Percentiles rank a stretch among this genome's conserved stretches.
phyloP scores from a whole-genome alignment of 805 yeast genomes.

The Allodekkera sacchari region DNA sequence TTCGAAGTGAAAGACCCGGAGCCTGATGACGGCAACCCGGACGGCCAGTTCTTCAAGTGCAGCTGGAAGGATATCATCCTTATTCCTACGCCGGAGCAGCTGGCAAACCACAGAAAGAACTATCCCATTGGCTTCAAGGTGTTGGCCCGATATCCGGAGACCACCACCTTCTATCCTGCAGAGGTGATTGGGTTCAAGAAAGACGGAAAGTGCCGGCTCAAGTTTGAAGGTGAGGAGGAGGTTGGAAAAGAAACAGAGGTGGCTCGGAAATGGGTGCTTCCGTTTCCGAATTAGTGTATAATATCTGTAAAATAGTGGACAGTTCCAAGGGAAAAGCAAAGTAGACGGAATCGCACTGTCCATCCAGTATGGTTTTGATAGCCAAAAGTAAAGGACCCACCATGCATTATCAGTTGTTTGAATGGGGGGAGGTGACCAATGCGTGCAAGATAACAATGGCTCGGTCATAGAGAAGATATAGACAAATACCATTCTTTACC shows the following conservation, averaged over 20 bases:
- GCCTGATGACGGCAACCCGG: conserved; percentile 87
- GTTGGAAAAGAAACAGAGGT: conserved; percentile 94
- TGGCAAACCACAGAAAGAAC: conserved; percentile 27
- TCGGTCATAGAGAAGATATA: no score
- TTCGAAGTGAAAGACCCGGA: conserved; percentile 97
- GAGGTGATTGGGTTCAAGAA: conserved; percentile 72
- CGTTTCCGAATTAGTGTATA: conserved; percentile 50
- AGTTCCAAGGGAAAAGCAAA: no score
- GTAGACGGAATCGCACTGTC: no score
- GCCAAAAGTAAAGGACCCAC: no score
- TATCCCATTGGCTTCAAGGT: conserved; percentile 77
- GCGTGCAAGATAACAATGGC: no score
- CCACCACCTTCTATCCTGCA: conserved; percentile 95
- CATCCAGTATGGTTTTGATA: no score
- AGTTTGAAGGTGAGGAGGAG: conserved; percentile 96
- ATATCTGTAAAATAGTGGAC: no score
- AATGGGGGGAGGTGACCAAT: conserved; percentile 1
- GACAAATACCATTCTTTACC: no score
- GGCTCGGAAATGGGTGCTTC: conserved; percentile 72
- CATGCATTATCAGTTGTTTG: no score
- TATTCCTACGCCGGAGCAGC: conserved; percentile 38
- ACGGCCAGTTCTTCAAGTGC: conserved; percentile 80
- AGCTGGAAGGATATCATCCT: conserved; percentile 70
- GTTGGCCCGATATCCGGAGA: conserved; percentile 91
- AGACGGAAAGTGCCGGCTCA: conserved; percentile 69